Conservation (phyloP, 768 basidiomycete species). For the Suillus decipiens region DNA sequence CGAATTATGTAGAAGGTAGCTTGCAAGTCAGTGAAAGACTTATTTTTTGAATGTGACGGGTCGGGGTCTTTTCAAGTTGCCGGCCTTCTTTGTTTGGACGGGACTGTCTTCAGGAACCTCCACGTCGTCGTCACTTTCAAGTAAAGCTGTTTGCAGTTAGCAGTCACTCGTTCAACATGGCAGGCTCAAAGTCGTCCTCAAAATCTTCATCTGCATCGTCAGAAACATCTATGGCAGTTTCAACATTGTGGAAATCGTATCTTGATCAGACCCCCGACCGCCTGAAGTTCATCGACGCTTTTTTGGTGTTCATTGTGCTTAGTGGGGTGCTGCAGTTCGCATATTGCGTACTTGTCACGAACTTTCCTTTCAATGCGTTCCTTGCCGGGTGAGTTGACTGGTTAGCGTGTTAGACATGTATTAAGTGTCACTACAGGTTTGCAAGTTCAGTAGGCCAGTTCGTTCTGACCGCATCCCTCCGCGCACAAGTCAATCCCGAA, state of each 20-base stretch:
- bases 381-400: conserved; percentile 75
- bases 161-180: conserved; percentile 32
- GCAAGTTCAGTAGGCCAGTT: conserved; percentile 95
- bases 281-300: conserved; percentile 92
- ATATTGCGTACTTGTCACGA: conserved; percentile 89
- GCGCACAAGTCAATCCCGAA: conserved; percentile 88
- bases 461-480: conserved; percentile 88
- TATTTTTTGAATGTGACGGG: conserved; percentile 15
- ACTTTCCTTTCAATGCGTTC: conserved; percentile 98
- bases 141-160: conserved; percentile 6
- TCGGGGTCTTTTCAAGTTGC: conserved; percentile 21
- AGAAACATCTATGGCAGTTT: conserved; percentile 38
- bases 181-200: conserved; percentile 36
- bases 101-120: conserved; percentile 20
- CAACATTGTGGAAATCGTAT: conserved; percentile 78
- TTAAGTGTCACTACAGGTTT: conserved; percentile 55
- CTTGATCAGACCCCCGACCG: conserved; percentile 72
- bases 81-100: conserved; percentile 15
- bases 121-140: conserved; percentile 21
- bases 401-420: neutral
- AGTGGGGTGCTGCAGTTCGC: conserved; percentile 89
- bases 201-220: conserved; percentile 18
- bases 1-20: neutral
- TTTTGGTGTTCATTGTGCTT: conserved; percentile 89
- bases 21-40: conserved; percentile 9